Base-by-base conservation (phyloP, 176 grass and related monocot species). In the Oryza officinalis region DNA sequence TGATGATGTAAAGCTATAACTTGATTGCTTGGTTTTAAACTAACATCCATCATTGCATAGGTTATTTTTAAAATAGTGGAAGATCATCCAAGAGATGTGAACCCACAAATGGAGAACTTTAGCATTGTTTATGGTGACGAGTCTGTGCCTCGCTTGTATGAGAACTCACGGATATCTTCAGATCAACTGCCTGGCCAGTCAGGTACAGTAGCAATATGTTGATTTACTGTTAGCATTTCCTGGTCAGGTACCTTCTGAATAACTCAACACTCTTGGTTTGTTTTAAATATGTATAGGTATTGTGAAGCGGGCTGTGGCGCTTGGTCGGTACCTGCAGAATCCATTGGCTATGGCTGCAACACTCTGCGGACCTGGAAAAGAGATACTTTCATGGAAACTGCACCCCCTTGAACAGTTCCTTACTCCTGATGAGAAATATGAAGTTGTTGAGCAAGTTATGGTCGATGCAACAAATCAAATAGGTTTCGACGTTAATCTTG, bases 61-160 rank as follows among this genome's bases (percentile, higher is more conserved):
- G 93, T 99, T 81, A 99, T 99, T 83, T 96, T 94, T 67, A 99
- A 86, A 88, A 99, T 99, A 28, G 94, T 96, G 11, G 97, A 99
- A 86, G 97, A 99, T 41, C 88, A 99, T 75, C 91, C 93, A 44
- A 94, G 85, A 86, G 93, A 96, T 35, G 74, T 90, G 54, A 93
- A 87, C 52, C 83, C 85, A 1, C 93, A 99, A 54, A 86, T 97
- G 80, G 94, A 94, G 74, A 88, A 85, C 81, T 91, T 96, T 61
- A 86, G 78, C 40, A 90, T 94, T 45, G 86, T 94, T 67, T 96
- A 94, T 47, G 91, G 97, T 71, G 97, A 99, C 2, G 97, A 99
- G 81, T 94, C 97, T 22, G 80, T 99, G 69, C 89, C 97, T 74
- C 93, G 86, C 4, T 75, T 99, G 79, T 99, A 94, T 12, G 93